These are phyloP conservation scores for Exophiala viscosa DNA, from an alignment of 2,329 filamentous ascomycete genomes.

Conservation along the genomic window DNA sequence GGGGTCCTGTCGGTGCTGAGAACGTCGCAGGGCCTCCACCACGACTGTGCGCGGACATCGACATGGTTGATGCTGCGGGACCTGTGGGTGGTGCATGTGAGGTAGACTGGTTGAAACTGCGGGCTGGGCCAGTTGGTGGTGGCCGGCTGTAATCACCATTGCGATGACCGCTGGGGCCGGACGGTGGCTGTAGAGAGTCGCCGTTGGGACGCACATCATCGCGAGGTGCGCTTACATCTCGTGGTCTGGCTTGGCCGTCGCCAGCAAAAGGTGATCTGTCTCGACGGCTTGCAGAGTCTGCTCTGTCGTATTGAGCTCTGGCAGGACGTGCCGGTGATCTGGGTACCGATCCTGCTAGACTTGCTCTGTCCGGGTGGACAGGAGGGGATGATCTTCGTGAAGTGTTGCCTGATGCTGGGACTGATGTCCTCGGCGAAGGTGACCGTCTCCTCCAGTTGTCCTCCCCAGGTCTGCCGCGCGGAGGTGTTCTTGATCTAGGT, in stretches of 20 bases:
- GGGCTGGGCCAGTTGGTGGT: slow-evolving; percentile 32
- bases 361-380: slow-evolving; percentile 52
- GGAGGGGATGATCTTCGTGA: slow-evolving; percentile 62
- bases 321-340: slow-evolving; percentile 28
- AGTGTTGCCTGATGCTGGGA: slow-evolving; percentile 52
- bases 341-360: slow-evolving; percentile 32
- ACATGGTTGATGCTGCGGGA: slow-evolving; percentile 36
- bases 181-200: slow-evolving; percentile 20
- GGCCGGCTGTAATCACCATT: slow-evolving; percentile 28
- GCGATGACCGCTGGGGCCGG: slow-evolving; percentile 23
- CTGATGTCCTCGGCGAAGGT: slow-evolving; percentile 51
- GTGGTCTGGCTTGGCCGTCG: neutral
- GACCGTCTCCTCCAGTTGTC: slow-evolving; percentile 54
- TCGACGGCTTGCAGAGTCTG: slow-evolving; percentile 20
- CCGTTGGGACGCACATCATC: slow-evolving; percentile 28
- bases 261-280: slow-evolving; percentile 17
- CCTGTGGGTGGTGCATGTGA: slow-evolving; percentile 36
- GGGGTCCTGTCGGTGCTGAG: slow-evolving; percentile 47
- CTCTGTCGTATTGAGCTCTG: slow-evolving; percentile 20
- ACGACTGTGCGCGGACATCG: slow-evolving; percentile 37
- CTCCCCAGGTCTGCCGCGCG: slow-evolving; percentile 46
- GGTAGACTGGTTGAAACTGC: slow-evolving; percentile 29
- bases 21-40: slow-evolving; percentile 41
- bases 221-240: slow-evolving; percentile 15
- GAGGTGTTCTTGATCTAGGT: slow-evolving; percentile 49